A percentile compares a stretch with the other conserved stretches of the same genome.
These are phyloP conservation scores for Jackrogersella multiformis DNA, from an alignment of 495 filamentous ascomycete genomes.

Conservation along the genomic window DNA sequence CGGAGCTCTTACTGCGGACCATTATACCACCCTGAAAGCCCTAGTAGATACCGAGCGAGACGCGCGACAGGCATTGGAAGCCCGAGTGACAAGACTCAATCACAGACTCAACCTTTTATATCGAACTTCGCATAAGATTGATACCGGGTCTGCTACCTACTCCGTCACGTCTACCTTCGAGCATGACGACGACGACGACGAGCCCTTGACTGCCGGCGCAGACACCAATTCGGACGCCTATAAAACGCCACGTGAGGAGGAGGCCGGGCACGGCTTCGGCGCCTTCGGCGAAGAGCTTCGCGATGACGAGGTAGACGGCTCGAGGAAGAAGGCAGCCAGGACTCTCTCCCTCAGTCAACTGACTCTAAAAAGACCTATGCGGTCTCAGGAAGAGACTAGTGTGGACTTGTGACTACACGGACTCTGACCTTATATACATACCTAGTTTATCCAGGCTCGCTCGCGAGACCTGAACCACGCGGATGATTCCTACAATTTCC, in stretches of 20 bases:
- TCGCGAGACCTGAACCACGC: neutral
- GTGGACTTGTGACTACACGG: conserved; percentile 48
- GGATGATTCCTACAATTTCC: neutral
- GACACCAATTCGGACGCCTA: conserved; percentile 51
- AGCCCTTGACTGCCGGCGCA: conserved; percentile 31
- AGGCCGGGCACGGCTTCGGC: conserved; percentile 48
- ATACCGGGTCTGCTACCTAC: conserved; percentile 30
- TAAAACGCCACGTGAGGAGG: conserved; percentile 56
- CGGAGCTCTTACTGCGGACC: conserved; percentile 42
- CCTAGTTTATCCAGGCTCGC: conserved; percentile 6
- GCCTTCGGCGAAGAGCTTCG: conserved; percentile 56
- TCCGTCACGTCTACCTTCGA: conserved; percentile 51
- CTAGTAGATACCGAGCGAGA: conserved; percentile 61
- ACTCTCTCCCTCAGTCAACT: conserved; percentile 62
- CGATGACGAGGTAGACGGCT: conserved; percentile 48
- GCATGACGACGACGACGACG: conserved; percentile 48
- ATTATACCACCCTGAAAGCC: conserved; percentile 51
- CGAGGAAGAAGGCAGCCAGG: conserved; percentile 54
- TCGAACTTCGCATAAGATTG: conserved; percentile 43
- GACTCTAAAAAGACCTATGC: conserved; percentile 46
- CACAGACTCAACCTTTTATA: conserved; percentile 54
- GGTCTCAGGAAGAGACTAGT: conserved; percentile 18
- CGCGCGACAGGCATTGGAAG: conserved; percentile 60
- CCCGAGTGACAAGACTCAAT: conserved; percentile 58
- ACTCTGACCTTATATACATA: conserved; percentile 9